Base-by-base conservation (phyloP, 202 grass and related monocot species). In the Saccharum hybrid region DNA sequence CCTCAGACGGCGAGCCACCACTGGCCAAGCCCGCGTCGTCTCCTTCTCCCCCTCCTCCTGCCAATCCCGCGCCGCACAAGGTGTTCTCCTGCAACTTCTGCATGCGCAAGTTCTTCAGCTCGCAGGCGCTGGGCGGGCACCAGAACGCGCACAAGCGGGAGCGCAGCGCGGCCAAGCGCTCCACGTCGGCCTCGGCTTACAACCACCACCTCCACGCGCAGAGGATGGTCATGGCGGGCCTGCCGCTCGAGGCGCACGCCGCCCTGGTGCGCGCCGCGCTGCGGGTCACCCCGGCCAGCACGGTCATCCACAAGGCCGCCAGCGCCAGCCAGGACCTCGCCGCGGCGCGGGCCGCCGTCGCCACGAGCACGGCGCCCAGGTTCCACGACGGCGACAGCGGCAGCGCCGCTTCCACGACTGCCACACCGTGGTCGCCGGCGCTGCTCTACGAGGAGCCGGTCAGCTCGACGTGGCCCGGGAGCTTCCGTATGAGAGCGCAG, bases 141-240 rank as follows among this genome's bases (percentile, higher is more conserved):
- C 94, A 97, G 78, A 97, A 97, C 88, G 94, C 94, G 82, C 94
- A 97, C 84, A 97, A 97, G 84, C 81, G 91, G 73, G 94, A 97
- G 82, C 90, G 94, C 82, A 90, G 94, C 84, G 87, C 89, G 0
- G 94, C 89, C 26, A 97, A 91, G 82, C 78, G 87, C 7, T 92
- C 83, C 37, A 9, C 82, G 23, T 9, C 71, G 16, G 3, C 76
- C 8, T 57, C 57, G 23, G 33, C 81, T 5, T 3, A 59, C 56
- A 40, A 79, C 68, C 49, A 83, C 30, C 59, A 71, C 12, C 85
- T 87, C 75, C 90, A 88, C 72, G 68, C 86, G 15, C 45, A 48
- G 81, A 81, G 87, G 73, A 90, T 91, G 94, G 45, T 92, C 34
- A 83, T 92, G 84, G 85, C 82, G n/a, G 80, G 91, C 57, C 76